These are phyloP conservation scores for Plantago lanceolata DNA, from an alignment of 305 asterid genomes.

Conservation along the genomic window DNA sequence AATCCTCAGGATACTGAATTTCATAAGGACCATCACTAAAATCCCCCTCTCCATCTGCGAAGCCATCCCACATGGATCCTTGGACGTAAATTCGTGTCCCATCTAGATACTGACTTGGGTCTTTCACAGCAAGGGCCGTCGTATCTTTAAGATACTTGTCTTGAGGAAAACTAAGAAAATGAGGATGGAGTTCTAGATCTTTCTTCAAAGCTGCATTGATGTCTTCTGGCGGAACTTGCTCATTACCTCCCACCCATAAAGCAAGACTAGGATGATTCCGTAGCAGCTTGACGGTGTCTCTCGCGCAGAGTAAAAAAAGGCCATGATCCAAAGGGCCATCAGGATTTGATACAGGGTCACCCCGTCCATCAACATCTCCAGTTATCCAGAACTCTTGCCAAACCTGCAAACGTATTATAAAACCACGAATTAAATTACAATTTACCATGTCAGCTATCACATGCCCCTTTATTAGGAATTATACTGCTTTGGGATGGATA, in stretches of 20 bases:
- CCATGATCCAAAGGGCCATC: constrained; percentile 94
- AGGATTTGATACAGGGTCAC: constrained; percentile 79
- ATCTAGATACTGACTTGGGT: constrained; percentile 82
- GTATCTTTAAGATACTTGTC: constrained; percentile 24
- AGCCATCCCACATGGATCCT: constrained; percentile 99
- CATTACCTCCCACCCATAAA: constrained; percentile 97
- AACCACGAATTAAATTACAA: constrained; percentile 10
- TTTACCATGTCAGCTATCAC: background rate
- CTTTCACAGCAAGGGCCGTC: constrained; percentile 33
- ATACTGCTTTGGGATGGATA: background rate
- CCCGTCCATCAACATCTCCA: constrained; percentile 91
- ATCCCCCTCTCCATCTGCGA: constrained; percentile 85
- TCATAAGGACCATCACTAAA: constrained; percentile 91
- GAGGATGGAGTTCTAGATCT: constrained; percentile 70
- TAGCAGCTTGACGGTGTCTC: constrained; percentile 83
- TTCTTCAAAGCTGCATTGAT: constrained; percentile 63
- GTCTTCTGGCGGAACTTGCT: constrained; percentile 89
- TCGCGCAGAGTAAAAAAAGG: constrained; percentile 79
- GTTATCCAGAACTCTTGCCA: constrained; percentile 99
- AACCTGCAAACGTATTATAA: constrained; percentile 46
- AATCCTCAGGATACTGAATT: constrained; percentile 82
- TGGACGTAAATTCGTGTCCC: constrained; percentile 74
- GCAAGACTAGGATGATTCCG: constrained; percentile 97
- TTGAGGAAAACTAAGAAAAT: constrained; percentile 30
- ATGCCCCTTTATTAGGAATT: background rate